Evolutionary conservation across 306 rosid genomes (phyloP), one percentile per base, ranked within the genome.

Genomic region (Citrullus amarus): DNA sequence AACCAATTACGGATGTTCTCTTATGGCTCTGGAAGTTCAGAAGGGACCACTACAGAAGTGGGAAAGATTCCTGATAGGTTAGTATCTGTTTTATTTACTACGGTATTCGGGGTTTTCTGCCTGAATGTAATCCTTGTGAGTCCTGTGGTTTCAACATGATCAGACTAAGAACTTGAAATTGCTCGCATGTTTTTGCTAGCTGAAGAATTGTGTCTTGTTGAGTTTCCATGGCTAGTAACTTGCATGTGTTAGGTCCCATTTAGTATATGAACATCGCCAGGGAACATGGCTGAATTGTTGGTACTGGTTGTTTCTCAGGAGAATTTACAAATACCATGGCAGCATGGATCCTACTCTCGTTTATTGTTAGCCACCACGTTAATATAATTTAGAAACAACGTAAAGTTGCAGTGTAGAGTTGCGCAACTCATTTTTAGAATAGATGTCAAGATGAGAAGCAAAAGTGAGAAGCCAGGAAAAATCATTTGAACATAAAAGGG

Each of bases 1-100:
- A 86, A 91, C 79, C 80, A 74, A 34, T 58, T 89, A 60, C 87
- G 89, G 63, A 84, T 82, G 79, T 88, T 86, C 87, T 85, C 91
- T 59, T 74, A 15, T 15, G 88, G 83, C 17, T 66, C 53, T 75
- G 85, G 84, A 77, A 83, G 57, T n/a, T 88, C 81, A 38, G 91
- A 87, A 63, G 92, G 86, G 60, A 69, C 79, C 87, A 79, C 84
- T 28, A 61, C 83, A 77, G 90, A 88, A 86, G 86, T 83, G 70
- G 79, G 86, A 59, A 88, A 81, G 78, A 80, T 63, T 68, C 88
- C 87, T 28, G 65, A 77, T 81, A 85, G 93, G 93, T 86, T 43
- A 61, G 55, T 25, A 76, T 57, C 61, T 78, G 43, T 46, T 22
- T 71, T 75, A 62, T 76, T 38, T 58, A 16, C 62, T 51, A 12